Percentiles rank a stretch among this genome's conserved stretches.
phyloP scores from a whole-genome alignment of 371 early-diverging fungal species.

The Mortierella sp. region DNA sequence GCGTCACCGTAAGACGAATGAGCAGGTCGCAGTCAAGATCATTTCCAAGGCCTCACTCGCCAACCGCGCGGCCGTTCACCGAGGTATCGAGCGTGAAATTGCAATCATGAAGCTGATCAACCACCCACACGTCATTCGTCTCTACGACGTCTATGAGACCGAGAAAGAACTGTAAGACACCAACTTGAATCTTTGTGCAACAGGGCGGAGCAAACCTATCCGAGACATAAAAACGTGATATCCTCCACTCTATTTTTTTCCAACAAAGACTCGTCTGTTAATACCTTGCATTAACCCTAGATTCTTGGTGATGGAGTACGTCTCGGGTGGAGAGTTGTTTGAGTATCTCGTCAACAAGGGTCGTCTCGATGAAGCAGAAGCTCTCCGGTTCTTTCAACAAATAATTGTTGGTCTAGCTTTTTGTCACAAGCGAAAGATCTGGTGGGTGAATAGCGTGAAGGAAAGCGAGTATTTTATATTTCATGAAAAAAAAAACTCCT shows the following conservation, averaged over 20 bases:
- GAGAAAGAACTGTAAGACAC: slow-evolving; percentile 76
- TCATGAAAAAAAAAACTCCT: neutral
- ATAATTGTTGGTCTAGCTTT: slow-evolving; percentile 94
- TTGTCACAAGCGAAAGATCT: slow-evolving; percentile 93
- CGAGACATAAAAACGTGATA: no score
- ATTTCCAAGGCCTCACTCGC: slow-evolving; percentile 76
- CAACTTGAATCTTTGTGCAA: neutral
- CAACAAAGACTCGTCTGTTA: neutral
- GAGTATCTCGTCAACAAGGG: slow-evolving; percentile 93
- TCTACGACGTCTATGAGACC: slow-evolving; percentile 91
- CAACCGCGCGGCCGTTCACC: slow-evolving; percentile 70
- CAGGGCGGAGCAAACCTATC: no score
- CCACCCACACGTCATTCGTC: slow-evolving; percentile 90
- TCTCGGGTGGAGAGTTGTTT: slow-evolving; percentile 97
- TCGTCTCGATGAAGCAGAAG: slow-evolving; percentile 86
- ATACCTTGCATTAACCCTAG: slow-evolving; percentile 50
- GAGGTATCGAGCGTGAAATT: slow-evolving; percentile 92
- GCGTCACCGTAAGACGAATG: slow-evolving; percentile 75
- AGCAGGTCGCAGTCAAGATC: slow-evolving; percentile 92
- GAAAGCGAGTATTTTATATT: neutral
- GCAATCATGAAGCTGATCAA: slow-evolving; percentile 93
- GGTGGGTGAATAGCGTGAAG: slow-evolving; percentile 58
- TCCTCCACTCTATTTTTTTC: neutral
- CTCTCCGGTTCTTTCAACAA: slow-evolving; percentile 94
- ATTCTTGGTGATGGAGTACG: slow-evolving; percentile 96